Evolutionary conservation across 2,329 filamentous ascomycete genomes (phyloP).

Genomic region (Penicillium sp.): DNA sequence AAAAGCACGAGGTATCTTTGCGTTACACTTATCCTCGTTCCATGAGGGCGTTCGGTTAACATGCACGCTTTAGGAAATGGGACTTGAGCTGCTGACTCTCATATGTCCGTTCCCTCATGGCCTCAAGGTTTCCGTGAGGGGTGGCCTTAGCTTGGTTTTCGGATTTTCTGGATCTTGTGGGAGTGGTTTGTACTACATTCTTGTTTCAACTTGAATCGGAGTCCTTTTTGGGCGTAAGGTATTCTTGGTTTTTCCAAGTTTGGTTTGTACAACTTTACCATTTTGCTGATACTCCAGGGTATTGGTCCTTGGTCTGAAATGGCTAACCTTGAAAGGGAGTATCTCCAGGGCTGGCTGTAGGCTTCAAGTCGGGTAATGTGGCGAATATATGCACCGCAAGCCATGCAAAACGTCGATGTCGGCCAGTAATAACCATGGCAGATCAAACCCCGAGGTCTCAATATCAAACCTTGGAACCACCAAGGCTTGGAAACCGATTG

Average conservation of each 20-base stretch:
- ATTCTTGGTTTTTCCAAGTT: background rate
- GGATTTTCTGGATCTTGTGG: background rate
- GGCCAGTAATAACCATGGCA: too few species aligned
- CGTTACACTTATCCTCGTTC: background rate
- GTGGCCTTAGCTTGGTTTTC: background rate
- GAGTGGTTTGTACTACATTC: background rate
- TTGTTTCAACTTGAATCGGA: constrained; percentile 2
- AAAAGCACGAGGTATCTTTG: constrained; percentile 3
- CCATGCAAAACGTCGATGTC: too few species aligned
- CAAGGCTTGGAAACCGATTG: too few species aligned
- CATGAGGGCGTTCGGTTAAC: background rate
- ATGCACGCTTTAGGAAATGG: background rate
- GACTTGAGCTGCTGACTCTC: background rate
- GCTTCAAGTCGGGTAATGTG: too few species aligned
- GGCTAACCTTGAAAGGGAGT: too few species aligned
- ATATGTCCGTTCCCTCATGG: background rate
- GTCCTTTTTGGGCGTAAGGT: background rate
- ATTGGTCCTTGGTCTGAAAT: too few species aligned
- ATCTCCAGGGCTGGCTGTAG: too few species aligned
- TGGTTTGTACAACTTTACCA: background rate
- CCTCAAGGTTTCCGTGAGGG: background rate
- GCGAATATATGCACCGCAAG: too few species aligned
- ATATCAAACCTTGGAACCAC: too few species aligned
- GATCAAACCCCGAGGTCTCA: too few species aligned
- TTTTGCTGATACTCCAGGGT: too few species aligned